Base-by-base conservation (phyloP, 2,329 filamentous ascomycete genomes). In the Fusarium guadeloupense region DNA sequence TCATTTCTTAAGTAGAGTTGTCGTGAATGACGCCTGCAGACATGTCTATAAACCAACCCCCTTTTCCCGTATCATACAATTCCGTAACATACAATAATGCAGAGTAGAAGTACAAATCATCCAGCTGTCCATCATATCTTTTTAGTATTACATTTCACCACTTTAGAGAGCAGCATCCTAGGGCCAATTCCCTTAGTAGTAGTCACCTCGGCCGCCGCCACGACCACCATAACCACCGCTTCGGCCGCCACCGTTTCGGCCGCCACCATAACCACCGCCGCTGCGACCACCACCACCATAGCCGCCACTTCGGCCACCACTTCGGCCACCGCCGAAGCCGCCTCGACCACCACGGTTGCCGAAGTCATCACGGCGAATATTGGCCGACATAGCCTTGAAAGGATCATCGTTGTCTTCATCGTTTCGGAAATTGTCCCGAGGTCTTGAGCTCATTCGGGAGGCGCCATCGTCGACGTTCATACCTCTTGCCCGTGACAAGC, bases 401-500 rank as follows among this genome's bases (percentile, higher is more conserved):
- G 68, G 58, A 30, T 62, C 64, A 3, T 17, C 40, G 16, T 51
- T 48, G 20, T 46, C 54, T 51, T 19, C 48, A 50, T 25, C 44
- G 23, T 28, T 23, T 21, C 39, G 25, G 19, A n/a, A 48, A 14
- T 42, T 28, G n/a, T 20, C 38, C n/a, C 45, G 35, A 16, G 13
- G 17, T n/a, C 19, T 28, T 19, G 9, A 23, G 3, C n/a, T 6
- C 14, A 26, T 5, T 35, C 41, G 49, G 12, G 42, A 31, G 30
- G 21, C 41, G 6, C 52, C 48, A 5, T 68, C 62, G 16, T 53
- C 44, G n/a, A 78, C 66, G 51, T 77, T 78, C 54, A 84, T 34
- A 47, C 72, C 73, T 1, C 28, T 38, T 5, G 72, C 44, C 3
- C 64, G 50, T 9, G 26, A 6, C 17, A 81, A 52, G 23, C 76